Evolutionary conservation across 164 flowering plant genomes (phyloP), one percentile per base, ranked within the genome.

Genomic region (Vitis rotundifolia): DNA sequence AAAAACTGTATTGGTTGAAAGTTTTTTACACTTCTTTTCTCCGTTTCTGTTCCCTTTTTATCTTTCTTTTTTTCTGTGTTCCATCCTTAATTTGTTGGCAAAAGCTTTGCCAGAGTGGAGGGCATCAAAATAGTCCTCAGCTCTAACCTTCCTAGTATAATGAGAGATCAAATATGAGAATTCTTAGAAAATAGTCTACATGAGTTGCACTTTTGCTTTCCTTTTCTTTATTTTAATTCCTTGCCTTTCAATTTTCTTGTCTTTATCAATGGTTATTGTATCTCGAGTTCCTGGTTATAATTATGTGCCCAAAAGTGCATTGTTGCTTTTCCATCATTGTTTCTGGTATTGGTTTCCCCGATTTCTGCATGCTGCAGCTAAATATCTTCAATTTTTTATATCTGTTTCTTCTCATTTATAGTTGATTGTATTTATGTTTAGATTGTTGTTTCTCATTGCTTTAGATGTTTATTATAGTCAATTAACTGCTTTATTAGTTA

Each of bases 401-500:
- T 18, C 3, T 19, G 51, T 53, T 51, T 49, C 11, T 48, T 62
- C 16, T 49, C 3, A 59, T 13, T 8, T 18, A 49, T 49, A 10
- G 29, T 18, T 47, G 44, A 68, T 56, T 44, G 10, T 48, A 5
- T 71, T 69, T 11, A 16, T 64, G 22, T 22, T 16, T 48, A 37
- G 44, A 9, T 22, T 19, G 6, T 47, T 28, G 11, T 44, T 31
- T 19, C 14, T 58, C 18, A 26, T 18, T 44, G n/a, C 31, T 54
- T 1, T 57, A 3, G 55, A 11, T 58, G 11, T 31, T 26, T 64
- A 37, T 60, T 61, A 65, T 59, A 58, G 69, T 61, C 61, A 29
- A 56, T 54, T 68, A 74, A 68, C 64, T 68, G 51, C 65, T 63
- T 71, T 15, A 31, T 73, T 77, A 75, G 68, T 76, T 75, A 63